A percentile compares a stretch with the other conserved stretches of the same genome.
Conservation (phyloP, 768 basidiomycete species). For the Lentinula aciculospora region DNA sequence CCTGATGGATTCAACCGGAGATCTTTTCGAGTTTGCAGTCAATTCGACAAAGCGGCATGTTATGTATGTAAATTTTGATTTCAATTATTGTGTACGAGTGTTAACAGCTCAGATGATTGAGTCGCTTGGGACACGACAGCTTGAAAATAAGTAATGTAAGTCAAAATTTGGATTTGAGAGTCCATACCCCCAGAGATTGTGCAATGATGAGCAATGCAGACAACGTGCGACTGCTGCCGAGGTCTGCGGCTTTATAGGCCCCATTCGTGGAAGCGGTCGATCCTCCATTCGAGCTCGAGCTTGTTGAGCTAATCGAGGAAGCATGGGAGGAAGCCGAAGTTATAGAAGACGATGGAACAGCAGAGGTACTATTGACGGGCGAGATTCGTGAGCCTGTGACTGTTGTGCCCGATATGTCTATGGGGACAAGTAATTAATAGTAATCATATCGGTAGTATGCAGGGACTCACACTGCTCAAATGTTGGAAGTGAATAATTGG, state of each 20-base stretch:
- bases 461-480: slow-evolving; percentile 41
- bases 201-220: neutral
- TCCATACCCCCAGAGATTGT: neutral
- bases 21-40: too few species aligned
- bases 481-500: slow-evolving; percentile 31
- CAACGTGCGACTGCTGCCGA: neutral
- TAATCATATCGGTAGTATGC: neutral
- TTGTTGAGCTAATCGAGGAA: neutral
- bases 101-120: too few species aligned
- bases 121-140: neutral
- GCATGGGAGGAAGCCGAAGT: neutral
- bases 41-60: too few species aligned
- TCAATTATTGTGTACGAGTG: too few species aligned
- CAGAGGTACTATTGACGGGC: neutral
- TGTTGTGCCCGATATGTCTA: neutral
- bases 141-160: neutral
- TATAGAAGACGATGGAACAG: neutral
- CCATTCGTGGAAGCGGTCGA: neutral
- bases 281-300: neutral
- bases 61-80: too few species aligned
- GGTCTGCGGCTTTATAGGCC: neutral
- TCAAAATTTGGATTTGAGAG: neutral
- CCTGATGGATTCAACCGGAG: too few species aligned
- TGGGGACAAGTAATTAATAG: too few species aligned
- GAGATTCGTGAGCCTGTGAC: neutral